Conservation (phyloP, 2,329 filamentous ascomycete genomes). For the Stachybotrys chartarum region DNA sequence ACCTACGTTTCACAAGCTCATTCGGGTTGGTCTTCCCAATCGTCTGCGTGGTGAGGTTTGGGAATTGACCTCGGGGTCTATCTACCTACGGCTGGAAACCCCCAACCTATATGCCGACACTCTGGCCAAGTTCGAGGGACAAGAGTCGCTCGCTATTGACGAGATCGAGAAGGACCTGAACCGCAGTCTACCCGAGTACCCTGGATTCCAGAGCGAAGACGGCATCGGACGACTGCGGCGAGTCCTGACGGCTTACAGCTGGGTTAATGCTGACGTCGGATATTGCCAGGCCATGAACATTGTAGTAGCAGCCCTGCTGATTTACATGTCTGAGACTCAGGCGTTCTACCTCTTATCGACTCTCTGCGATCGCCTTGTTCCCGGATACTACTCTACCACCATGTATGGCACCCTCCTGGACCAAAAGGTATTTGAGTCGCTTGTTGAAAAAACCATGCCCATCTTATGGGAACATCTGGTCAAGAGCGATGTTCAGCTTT, state of each 20-base stretch:
- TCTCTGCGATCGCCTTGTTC: conserved; percentile 85
- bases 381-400: conserved; percentile 96
- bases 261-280: conserved; percentile 90
- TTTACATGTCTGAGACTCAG: conserved; percentile 96
- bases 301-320: conserved; percentile 92
- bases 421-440: conserved; percentile 92
- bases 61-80: conserved; percentile 88
- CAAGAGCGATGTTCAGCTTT: conserved; percentile 93
- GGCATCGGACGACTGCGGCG: conserved; percentile 84
- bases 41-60: conserved; percentile 88
- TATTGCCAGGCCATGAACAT: conserved; percentile 99
- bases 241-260: conserved; percentile 94
- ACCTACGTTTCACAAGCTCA: conserved; percentile 95
- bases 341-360: conserved; percentile 91
- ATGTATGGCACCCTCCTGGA: conserved; percentile 98
- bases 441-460: conserved; percentile 99
- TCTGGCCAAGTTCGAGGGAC: conserved; percentile 71
- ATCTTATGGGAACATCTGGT: conserved; percentile 97
- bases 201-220: conserved; percentile 93
- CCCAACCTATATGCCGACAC: conserved; percentile 81
- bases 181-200: conserved; percentile 91
- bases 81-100: conserved; percentile 80
- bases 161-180: conserved; percentile 99
- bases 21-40: conserved; percentile 91
- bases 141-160: conserved; percentile 90